Base-by-base conservation (phyloP, 2,329 filamentous ascomycete species). In the Paraconiothyrium brasiliense region DNA sequence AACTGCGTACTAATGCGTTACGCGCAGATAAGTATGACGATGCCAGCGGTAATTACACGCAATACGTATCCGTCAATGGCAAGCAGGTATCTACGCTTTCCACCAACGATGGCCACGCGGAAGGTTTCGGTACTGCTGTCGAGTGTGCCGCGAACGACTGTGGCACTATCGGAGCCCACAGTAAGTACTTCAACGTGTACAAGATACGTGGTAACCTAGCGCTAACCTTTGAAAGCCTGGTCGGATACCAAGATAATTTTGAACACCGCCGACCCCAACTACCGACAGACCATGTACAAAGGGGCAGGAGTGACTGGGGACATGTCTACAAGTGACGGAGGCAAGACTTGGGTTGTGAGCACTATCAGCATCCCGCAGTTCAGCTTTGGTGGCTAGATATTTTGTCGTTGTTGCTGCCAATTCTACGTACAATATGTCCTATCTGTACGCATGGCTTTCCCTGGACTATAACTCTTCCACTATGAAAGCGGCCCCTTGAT, bases 91-190 rank as follows among this genome's bases (percentile, higher is more conserved):
- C 80, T 0, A 82, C 76, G 0, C 76, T 84, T 2, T 83, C 82
- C 1, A 84, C 83, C 51, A 79, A 73, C 56, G 78, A 79, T 60
- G 81, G 77, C 27, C 67, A 80, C 8, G 81, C 81, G 3, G 66
- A 77, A 71, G 80, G 81, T 64, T 83, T 80, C 76, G 81, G 80
- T 2, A 80, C 77, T 43, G 76, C 81, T 0, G 78, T 83, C 59
- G 79, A 82, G 61, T 82, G 80, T 50, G 76, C 75, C 1, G 74
- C 69, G 41, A 63, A 71, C 5, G 72, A 80, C 59, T 82, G 81
- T 66, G 80, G 81, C 20, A 81, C 76, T 39, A 71, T 82, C 34
- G 70, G 72, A 30, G 76, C 78, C 30, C 81, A 83, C 62, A 60
- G 58, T n/a, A 44, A 44, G 41, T 44, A n/a, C 14, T 44, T 44